A percentile compares a stretch with the other conserved stretches of the same genome.
These are phyloP conservation scores for Lactarius deliciosus DNA, from an alignment of 768 basidiomycete species.

Conservation along the genomic window DNA sequence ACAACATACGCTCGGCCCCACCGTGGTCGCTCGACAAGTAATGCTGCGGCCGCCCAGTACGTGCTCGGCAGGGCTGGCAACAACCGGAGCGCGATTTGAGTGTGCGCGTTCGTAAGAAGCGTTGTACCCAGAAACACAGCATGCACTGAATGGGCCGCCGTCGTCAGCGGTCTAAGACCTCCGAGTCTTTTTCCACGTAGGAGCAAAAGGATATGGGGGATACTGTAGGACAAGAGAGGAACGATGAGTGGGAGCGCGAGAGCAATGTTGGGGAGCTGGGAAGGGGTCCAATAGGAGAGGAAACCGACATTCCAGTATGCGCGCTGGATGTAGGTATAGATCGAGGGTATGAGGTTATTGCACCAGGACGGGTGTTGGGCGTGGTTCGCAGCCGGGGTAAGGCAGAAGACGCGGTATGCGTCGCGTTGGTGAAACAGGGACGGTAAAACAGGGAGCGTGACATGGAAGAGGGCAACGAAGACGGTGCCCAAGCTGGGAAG, in stretches of 20 bases:
- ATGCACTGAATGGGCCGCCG: conserved; percentile 18
- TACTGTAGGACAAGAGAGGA: conserved; percentile 46
- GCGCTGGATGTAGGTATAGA: conserved; percentile 80
- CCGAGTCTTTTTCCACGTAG: not conserved
- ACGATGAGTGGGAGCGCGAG: conserved; percentile 70
- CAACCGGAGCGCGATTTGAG: conserved; percentile 45
- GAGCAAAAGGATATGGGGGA: conserved; percentile 8
- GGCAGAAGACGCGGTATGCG: conserved; percentile 72
- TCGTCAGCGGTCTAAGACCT: not conserved
- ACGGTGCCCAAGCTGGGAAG: conserved; percentile 41
- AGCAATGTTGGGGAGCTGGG: conserved; percentile 87
- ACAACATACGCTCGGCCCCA: conserved; percentile 64
- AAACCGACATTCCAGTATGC: conserved; percentile 87
- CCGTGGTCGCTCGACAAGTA: conserved; percentile 50
- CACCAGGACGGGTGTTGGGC: conserved; percentile 61
- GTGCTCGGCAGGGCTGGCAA: conserved; percentile 72
- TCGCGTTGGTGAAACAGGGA: conserved; percentile 69
- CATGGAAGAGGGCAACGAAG: conserved; percentile 42
- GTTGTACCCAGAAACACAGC: conserved; percentile 9
- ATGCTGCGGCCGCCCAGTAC: conserved; percentile 83
- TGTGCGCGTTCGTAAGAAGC: conserved; percentile 40
- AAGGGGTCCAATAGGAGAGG: conserved; percentile 78
- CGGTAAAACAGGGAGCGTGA: conserved; percentile 54
- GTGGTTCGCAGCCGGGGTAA: conserved; percentile 29
- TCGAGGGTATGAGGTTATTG: conserved; percentile 52